Percentiles rank a stretch among this genome's conserved stretches.
Evolutionary conservation across 768 basidiomycete species (phyloP).

Genomic region (Agaricus blazei): DNA sequence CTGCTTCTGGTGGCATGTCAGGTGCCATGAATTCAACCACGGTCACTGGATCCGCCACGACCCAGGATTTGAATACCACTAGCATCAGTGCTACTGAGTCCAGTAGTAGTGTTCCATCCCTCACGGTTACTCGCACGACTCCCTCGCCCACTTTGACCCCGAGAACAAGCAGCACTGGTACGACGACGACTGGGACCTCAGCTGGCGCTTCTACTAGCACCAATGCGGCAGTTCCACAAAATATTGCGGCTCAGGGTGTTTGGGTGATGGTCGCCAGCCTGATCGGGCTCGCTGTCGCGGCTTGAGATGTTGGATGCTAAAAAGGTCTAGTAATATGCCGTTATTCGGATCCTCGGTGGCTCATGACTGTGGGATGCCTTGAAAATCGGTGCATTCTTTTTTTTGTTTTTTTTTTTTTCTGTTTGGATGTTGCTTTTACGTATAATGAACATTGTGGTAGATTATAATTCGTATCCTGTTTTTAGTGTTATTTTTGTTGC

Average conservation of each 20-base stretch:
- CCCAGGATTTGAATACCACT: too few relatives aligned
- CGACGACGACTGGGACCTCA: background rate
- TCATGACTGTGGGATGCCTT: background rate
- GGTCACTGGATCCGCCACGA: too few relatives aligned
- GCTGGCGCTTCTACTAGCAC: background rate
- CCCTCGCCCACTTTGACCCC: background rate
- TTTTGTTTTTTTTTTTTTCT: background rate
- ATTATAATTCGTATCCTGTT: too few relatives aligned
- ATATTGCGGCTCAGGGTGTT: background rate
- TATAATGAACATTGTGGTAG: background rate
- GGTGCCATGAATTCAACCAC: too few relatives aligned
- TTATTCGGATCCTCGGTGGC: background rate
- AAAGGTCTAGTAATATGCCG: background rate
- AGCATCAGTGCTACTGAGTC: too few relatives aligned
- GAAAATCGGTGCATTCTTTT: background rate
- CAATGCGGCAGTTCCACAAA: background rate
- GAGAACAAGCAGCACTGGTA: background rate
- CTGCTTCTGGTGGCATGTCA: too few relatives aligned
- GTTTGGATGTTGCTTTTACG: too few relatives aligned
- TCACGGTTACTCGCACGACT: background rate
- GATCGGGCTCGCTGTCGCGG: conserved; percentile 2
- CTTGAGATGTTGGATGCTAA: background rate
- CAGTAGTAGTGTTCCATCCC: background rate
- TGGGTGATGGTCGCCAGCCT: conserved; percentile 9
- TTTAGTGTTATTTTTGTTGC: background rate